Conservation (phyloP, 2,329 filamentous ascomycete species). For the Zasmidium angulare region DNA sequence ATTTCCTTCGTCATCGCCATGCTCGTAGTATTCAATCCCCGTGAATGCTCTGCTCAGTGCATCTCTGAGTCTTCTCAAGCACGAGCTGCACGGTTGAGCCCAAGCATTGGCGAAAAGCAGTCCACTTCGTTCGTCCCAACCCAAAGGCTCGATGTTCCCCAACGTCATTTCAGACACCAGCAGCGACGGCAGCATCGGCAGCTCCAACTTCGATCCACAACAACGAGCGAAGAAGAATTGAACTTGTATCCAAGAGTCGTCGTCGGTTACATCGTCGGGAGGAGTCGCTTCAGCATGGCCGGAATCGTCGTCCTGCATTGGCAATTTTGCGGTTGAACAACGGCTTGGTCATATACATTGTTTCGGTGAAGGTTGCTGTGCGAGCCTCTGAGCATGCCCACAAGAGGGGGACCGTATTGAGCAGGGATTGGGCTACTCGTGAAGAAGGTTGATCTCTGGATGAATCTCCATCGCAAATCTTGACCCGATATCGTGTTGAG, state of each 20-base stretch:
- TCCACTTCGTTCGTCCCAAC: constrained; percentile 13
- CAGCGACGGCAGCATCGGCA: constrained; percentile 8
- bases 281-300: background rate
- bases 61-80: constrained; percentile 5
- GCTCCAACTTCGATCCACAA: constrained; percentile 8
- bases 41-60: constrained; percentile 4
- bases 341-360: background rate
- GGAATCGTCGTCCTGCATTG: background rate
- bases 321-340: background rate
- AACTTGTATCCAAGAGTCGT: background rate
- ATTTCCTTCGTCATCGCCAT: background rate
- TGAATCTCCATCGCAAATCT: background rate
- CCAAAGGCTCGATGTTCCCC: constrained; percentile 13
- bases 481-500: background rate
- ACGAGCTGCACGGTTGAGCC: constrained; percentile 5
- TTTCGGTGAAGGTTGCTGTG: background rate
- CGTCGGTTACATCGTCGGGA: background rate
- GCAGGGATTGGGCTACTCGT: constrained; percentile 1
- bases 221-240: constrained; percentile 11
- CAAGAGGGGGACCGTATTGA: background rate
- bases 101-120: constrained; percentile 10
- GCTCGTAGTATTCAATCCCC: constrained; percentile 1
- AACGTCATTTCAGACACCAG: constrained; percentile 10
- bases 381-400: background rate
- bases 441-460: constrained; percentile 14